These are phyloP conservation scores for Arachis hypogaea DNA, from an alignment of 306 rosid genomes.

Conservation along the genomic window DNA sequence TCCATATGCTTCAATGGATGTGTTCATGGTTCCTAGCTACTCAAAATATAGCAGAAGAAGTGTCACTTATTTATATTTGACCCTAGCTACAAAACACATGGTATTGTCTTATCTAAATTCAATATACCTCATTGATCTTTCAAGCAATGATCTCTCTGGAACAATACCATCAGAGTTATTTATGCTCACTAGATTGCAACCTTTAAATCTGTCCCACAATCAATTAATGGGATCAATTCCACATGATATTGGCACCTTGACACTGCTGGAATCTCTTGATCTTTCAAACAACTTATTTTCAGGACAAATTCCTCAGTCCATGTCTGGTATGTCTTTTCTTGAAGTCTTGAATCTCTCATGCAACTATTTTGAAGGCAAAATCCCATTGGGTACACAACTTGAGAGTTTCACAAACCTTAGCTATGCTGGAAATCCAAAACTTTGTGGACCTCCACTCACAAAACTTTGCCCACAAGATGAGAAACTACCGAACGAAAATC, in stretches of 20 bases:
- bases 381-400: constrained; percentile 37
- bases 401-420: constrained; percentile 15
- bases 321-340: constrained; percentile 27
- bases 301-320: constrained; percentile 40
- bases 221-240: constrained; percentile 41
- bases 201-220: constrained; percentile 45
- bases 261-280: constrained; percentile 37
- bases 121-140: constrained; percentile 23
- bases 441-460: constrained; percentile 41
- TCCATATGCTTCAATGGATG: no score
- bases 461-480: background rate
- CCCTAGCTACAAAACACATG: background rate
- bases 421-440: constrained; percentile 4
- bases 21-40: no score
- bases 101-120: fast-evolving
- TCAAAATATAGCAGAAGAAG: no score
- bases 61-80: no score
- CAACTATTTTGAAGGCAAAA: constrained; percentile 42
- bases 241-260: constrained; percentile 18
- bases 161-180: constrained; percentile 33
- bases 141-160: constrained; percentile 33
- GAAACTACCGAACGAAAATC: background rate
- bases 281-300: constrained; percentile 34
- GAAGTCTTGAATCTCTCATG: constrained; percentile 38
- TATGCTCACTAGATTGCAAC: background rate